phyloP scores from a whole-genome alignment of 768 basidiomycete species.

The Suillus ampliporus region DNA sequence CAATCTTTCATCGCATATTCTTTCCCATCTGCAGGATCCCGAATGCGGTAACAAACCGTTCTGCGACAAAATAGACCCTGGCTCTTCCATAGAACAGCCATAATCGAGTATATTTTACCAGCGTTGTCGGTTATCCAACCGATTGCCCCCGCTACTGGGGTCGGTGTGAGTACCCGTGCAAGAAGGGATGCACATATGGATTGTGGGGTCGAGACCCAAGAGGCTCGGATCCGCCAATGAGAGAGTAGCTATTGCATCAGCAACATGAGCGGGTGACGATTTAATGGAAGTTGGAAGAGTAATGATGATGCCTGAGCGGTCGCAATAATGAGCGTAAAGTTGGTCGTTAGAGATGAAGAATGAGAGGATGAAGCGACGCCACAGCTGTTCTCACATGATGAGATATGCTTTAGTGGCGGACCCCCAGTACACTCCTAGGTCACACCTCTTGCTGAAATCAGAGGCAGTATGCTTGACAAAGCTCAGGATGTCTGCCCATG shows the following conservation, averaged over 20 bases:
- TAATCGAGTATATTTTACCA: neutral
- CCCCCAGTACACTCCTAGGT: neutral
- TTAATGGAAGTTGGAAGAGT: neutral
- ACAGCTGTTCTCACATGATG: neutral
- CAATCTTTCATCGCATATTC: neutral
- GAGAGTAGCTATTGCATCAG: neutral
- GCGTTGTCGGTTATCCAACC: neutral
- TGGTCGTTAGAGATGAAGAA: neutral
- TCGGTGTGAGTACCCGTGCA: neutral
- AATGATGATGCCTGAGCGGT: neutral
- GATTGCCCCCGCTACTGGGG: neutral
- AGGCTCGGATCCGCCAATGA: neutral
- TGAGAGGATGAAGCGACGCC: neutral
- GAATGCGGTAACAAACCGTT: neutral
- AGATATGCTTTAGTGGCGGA: neutral
- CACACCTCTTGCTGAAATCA: neutral
- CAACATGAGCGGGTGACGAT: neutral
- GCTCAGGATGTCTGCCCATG: neutral
- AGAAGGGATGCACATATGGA: neutral
- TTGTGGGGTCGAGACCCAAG: neutral
- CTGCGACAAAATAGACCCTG: neutral
- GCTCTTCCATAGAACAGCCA: neutral
- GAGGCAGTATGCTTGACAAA: neutral
- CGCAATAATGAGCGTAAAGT: neutral
- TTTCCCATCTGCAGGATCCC: neutral